Evolutionary conservation across 495 filamentous ascomycete species (phyloP).

Genomic region (Neurospora sp.): DNA sequence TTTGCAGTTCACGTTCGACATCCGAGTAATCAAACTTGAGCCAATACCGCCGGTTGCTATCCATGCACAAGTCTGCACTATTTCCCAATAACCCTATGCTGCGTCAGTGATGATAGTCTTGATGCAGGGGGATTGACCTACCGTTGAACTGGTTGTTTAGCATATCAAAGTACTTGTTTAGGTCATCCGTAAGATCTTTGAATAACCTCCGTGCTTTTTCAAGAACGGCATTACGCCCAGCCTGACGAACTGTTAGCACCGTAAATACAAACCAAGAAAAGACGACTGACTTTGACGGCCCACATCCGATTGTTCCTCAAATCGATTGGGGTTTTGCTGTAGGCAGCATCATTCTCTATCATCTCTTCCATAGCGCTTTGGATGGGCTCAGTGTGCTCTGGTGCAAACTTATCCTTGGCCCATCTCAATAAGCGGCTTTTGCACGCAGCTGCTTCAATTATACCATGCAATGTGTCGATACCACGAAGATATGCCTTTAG

Average conservation of each 20-base stretch:
- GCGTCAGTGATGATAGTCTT: background rate
- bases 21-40: conserved; percentile 57
- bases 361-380: conserved; percentile 54
- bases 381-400: conserved; percentile 47
- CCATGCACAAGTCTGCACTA: conserved; percentile 55
- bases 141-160: conserved; percentile 41
- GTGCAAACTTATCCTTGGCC: conserved; percentile 59
- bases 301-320: conserved; percentile 87
- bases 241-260: conserved; percentile 31
- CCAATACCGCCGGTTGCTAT: conserved; percentile 68
- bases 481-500: conserved; percentile 55
- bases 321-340: conserved; percentile 71
- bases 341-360: conserved; percentile 74
- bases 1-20: conserved; percentile 52
- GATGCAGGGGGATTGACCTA: conserved; percentile 34
- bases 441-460: conserved; percentile 54
- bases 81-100: conserved; percentile 5
- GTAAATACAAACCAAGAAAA: background rate
- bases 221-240: conserved; percentile 74
- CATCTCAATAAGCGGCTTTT: conserved; percentile 44
- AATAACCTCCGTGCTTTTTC: conserved; percentile 81
- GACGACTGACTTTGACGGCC: conserved; percentile 61
- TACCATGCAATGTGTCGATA: conserved; percentile 57
- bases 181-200: conserved; percentile 72
- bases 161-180: conserved; percentile 55